phyloP scores from a whole-genome alignment of 805 yeast genomes.

The Tetrapisispora nanseiensis region DNA sequence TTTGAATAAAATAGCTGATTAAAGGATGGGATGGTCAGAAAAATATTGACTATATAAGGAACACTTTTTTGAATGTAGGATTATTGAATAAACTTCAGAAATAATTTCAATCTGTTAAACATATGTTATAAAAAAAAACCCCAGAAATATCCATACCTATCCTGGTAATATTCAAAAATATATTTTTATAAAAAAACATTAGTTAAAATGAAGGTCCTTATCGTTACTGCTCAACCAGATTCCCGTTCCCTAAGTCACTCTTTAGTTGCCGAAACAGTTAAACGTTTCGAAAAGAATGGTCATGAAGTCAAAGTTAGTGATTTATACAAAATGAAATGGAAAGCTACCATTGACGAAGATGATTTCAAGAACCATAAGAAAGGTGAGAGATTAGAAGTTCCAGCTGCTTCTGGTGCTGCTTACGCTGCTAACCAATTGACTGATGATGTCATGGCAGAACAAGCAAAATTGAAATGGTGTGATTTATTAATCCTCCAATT shows the following conservation, averaged over 20 bases:
- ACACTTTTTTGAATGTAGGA: no score
- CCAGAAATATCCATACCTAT: no score
- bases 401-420: slow-evolving; percentile 15
- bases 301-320: slow-evolving; percentile 18
- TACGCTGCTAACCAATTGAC: slow-evolving; percentile 11
- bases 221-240: slow-evolving; percentile 20
- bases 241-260: slow-evolving; percentile 10
- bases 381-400: slow-evolving; percentile 10
- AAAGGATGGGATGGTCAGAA: no score
- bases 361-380: slow-evolving; percentile 10
- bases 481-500: slow-evolving; percentile 22
- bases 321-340: slow-evolving; percentile 16
- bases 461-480: slow-evolving; percentile 24
- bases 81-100: no score
- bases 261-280: slow-evolving; percentile 6
- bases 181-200: no score
- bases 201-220: slow-evolving; percentile 10
- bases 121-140: no score
- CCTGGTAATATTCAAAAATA: no score
- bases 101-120: no score
- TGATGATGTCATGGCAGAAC: slow-evolving; percentile 22
- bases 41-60: no score
- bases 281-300: slow-evolving; percentile 10
- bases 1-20: no score
- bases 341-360: slow-evolving; percentile 8